A percentile compares a stretch with the other conserved stretches of the same genome.
phyloP scores from a whole-genome alignment of 306 rosid species.

The Prunus kanzakura region DNA sequence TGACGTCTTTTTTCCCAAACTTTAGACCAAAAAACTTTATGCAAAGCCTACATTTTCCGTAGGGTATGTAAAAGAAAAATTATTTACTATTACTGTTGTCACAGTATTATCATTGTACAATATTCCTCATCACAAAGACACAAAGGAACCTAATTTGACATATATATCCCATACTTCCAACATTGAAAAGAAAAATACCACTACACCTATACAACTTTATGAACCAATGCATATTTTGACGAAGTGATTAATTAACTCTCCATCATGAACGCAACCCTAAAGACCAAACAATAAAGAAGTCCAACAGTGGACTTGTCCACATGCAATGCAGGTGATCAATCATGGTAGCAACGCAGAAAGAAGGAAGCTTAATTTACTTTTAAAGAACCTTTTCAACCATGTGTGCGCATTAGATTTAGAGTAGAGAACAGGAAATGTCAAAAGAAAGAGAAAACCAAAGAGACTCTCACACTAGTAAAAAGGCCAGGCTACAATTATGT shows the following conservation, averaged over 20 bases:
- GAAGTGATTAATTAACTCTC: too few species aligned
- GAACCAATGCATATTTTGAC: too few species aligned
- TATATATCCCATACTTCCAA: not conserved
- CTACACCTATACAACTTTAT: too few species aligned
- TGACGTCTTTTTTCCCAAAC: not conserved
- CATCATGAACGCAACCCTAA: not conserved
- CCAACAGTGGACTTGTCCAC: not conserved
- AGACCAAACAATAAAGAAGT: not conserved
- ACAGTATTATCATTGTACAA: too few species aligned
- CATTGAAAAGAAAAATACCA: too few species aligned
- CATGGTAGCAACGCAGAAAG: not conserved
- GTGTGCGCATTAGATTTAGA: not conserved
- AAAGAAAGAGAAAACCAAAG: not conserved
- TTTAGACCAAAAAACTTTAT: not conserved
- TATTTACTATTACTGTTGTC: not conserved
- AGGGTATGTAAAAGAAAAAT: not conserved
- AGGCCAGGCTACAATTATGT: not conserved
- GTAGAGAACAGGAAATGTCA: not conserved
- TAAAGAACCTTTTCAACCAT: not conserved
- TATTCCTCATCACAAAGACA: too few species aligned
- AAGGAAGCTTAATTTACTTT: slow-evolving; percentile 5
- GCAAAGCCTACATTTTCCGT: not conserved
- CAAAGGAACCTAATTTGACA: not conserved
- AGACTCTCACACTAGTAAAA: not conserved
- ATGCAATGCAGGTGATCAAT: not conserved